Evolutionary conservation across 163 green algal species (phyloP).

Genomic region (Scenedesmus sp.): DNA sequence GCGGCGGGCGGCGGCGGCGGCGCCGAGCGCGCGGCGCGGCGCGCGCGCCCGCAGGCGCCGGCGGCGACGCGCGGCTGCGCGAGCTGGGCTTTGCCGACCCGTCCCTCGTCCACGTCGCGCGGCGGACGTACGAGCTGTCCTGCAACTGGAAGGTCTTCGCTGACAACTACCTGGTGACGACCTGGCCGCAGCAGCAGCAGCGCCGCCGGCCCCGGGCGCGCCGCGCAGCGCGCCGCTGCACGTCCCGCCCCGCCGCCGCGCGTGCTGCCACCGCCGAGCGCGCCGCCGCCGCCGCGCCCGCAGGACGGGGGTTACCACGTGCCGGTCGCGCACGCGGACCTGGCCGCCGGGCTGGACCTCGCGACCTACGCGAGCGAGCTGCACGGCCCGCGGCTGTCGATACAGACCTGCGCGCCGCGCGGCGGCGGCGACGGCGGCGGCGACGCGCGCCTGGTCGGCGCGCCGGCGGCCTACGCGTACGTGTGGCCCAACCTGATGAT

Average conservation of each 20-base stretch:
- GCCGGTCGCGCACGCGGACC: conserved; percentile 56
- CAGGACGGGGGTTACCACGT: conserved; percentile 58
- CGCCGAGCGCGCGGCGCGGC: too few relatives aligned
- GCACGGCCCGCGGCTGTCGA: conserved; percentile 49
- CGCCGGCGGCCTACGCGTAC: conserved; percentile 65
- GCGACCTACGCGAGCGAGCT: conserved; percentile 52
- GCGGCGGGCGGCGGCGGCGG: not conserved
- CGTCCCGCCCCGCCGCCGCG: too few relatives aligned
- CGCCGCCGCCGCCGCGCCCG: not conserved
- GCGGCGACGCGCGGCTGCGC: conserved; percentile 13
- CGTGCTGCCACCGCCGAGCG: too few relatives aligned
- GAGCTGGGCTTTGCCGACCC: conserved; percentile 41
- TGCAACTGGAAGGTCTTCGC: conserved; percentile 82
- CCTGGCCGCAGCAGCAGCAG: not conserved
- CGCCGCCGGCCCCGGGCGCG: not conserved
- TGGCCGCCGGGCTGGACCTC: conserved; percentile 58
- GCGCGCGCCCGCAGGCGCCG: conserved; percentile 21
- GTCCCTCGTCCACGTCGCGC: conserved; percentile 54
- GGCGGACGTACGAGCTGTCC: conserved; percentile 51
- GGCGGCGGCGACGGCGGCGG: not conserved
- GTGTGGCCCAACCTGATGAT: conserved; percentile 74
- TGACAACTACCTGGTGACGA: conserved; percentile 71
- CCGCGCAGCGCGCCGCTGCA: too few relatives aligned
- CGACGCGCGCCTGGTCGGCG: too few relatives aligned
- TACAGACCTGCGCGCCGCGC: conserved; percentile 48